Conservation (phyloP, 495 filamentous ascomycete species). For the Daldinia vernicosa region DNA sequence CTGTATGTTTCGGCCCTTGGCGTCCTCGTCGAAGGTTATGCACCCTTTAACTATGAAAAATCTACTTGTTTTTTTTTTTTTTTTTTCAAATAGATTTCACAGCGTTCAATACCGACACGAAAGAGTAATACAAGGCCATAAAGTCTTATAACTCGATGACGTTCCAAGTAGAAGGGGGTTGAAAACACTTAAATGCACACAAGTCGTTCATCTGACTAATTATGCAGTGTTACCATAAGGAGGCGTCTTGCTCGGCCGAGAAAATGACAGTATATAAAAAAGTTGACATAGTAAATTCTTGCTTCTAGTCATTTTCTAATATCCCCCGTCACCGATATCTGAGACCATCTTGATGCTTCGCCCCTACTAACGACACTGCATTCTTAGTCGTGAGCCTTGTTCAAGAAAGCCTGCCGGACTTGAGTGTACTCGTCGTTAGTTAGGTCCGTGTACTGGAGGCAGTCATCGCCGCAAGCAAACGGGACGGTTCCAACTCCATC, state of each 20-base stretch:
- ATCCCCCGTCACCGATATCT: background rate
- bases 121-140: too few species aligned
- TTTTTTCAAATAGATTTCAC: too few species aligned
- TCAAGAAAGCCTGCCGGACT: background rate
- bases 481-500: slow-evolving; percentile 10
- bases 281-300: background rate
- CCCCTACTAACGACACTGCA: background rate
- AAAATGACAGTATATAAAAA: background rate
- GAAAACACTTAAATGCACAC: background rate
- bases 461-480: slow-evolving; percentile 12
- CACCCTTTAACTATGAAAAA: too few species aligned
- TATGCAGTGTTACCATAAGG: too few species aligned
- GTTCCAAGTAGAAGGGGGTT: too few species aligned
- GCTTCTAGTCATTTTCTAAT: background rate
- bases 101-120: too few species aligned
- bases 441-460: background rate
- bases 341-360: background rate
- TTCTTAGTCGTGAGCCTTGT: background rate
- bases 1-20: background rate
- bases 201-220: background rate
- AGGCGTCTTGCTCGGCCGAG: background rate
- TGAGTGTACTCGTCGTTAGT: slow-evolving; percentile 2
- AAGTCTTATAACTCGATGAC: too few species aligned
- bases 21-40: too few species aligned
- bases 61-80: too few species aligned